Base-by-base conservation (phyloP, 164 flowering plant genomes). In the Nymphaea thermarum region DNA sequence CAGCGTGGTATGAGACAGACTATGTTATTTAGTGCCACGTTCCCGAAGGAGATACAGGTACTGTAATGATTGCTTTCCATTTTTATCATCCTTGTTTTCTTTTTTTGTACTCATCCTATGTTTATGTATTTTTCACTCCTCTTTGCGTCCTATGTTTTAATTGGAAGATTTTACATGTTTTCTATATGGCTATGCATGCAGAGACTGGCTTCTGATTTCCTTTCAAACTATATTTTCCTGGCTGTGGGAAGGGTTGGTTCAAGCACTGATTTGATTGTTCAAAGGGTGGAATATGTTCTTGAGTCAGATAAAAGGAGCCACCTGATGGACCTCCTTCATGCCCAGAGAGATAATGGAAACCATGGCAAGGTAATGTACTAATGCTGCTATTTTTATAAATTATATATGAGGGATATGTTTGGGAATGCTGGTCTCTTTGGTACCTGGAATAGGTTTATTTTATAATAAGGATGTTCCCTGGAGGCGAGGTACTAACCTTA, bases 161-260 rank as follows among this genome's bases (percentile, higher is more conserved):
- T 63, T 69, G 44, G 16, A 7, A 5, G 43, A 6, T 15, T 65
- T 62, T 16, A 71, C 47, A 53, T 25, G 55, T 44, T 61, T 60
- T 57, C 4, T 0, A 15, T 63, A 15, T 51, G 57, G 14, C 14
- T 8, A 3, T 44, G 62, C 55, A 16, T 64, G 80, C 89, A 88
- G 91, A 82, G 86, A 72, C 51, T 86, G 72, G 94, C 91, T 18
- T 80, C 89, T 45, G 91, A 86, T 79, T 88, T 88, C 71, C 87
- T 86, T 67, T 73, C 94, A 47, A 74, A 73, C 53, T 86, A 86
- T 71, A 78, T 86, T 15, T 88, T 86, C 68, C 72, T 86, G 78
- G 81, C 89, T 78, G 89, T 86, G 69, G 91, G 94, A 73, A 85
- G 89, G 71, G 91, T 88, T 70, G 89, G 94, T 62, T 88, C 94